A percentile compares a stretch with the other conserved stretches of the same genome.
Evolutionary conservation across 78 protist species (phyloP).

Genomic region (Diacronema lutheri): DNA sequence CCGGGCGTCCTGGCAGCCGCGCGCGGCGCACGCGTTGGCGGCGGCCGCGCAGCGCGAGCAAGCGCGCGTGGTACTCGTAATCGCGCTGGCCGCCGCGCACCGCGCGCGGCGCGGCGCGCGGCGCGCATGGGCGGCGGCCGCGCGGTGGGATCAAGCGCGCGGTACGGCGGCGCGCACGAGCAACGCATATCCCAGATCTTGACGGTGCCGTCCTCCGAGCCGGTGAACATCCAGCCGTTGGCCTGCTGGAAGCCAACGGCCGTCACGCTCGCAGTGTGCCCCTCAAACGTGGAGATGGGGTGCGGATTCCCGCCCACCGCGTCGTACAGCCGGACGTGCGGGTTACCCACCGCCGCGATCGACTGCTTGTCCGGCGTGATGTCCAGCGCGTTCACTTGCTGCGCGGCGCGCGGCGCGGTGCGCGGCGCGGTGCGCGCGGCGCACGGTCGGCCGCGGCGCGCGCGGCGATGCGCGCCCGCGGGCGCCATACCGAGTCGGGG

Average conservation of each 20-base stretch:
- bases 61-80: no score
- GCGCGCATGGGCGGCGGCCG: no score
- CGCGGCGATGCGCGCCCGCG: background rate
- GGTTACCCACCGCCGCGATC: slow-evolving; percentile 93
- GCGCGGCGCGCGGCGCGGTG: background rate
- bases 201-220: slow-evolving; percentile 89
- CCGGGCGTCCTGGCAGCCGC: slow-evolving; percentile 56
- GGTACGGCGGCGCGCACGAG: no score
- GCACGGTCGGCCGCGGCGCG: no score
- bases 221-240: slow-evolving; percentile 87
- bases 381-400: slow-evolving; percentile 86
- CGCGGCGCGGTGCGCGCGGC: background rate
- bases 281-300: slow-evolving; percentile 55
- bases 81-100: no score
- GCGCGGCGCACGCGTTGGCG: no score
- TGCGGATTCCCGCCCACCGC: slow-evolving; percentile 17
- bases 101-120: no score
- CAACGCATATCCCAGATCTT: slow-evolving; percentile 92
- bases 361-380: slow-evolving; percentile 79
- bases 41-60: no score
- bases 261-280: slow-evolving; percentile 87
- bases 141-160: no score
- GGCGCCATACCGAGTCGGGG: slow-evolving; percentile 81
- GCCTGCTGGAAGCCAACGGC: slow-evolving; percentile 83
- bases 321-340: slow-evolving; percentile 76